Conservation (phyloP, 768 basidiomycete genomes). For the Kwoniella dendrophila region DNA sequence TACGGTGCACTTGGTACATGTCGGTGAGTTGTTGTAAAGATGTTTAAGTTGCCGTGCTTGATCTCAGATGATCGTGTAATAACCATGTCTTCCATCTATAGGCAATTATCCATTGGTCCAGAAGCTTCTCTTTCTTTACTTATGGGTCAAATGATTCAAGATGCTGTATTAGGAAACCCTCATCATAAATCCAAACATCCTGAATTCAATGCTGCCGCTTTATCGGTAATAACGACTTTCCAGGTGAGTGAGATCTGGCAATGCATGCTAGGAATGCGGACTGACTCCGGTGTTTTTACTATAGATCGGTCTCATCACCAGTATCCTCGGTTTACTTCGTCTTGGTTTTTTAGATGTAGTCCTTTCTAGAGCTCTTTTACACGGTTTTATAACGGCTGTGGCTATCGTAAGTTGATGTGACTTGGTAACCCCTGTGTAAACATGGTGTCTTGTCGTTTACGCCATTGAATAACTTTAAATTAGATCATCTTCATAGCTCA, state of each 20-base stretch:
- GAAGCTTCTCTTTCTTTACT: slow-evolving; percentile 86
- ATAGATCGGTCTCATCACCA: slow-evolving; percentile 81
- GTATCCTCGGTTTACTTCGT: slow-evolving; percentile 80
- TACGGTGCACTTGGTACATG: slow-evolving; percentile 88
- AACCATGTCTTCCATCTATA: slow-evolving; percentile 9
- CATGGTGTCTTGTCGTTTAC: neutral
- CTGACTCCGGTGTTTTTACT: neutral
- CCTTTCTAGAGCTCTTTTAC: slow-evolving; percentile 79
- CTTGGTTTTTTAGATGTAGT: slow-evolving; percentile 93
- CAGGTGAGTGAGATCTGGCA: slow-evolving; percentile 62
- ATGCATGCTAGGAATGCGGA: neutral
- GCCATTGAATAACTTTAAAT: slow-evolving; percentile 51
- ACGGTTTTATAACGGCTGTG: slow-evolving; percentile 84
- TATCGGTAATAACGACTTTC: slow-evolving; percentile 79
- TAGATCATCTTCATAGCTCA: slow-evolving; percentile 71
- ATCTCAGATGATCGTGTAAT: neutral
- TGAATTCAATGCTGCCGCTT: slow-evolving; percentile 65
- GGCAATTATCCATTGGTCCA: slow-evolving; percentile 62
- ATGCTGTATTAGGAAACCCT: slow-evolving; percentile 63
- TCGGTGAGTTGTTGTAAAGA: slow-evolving; percentile 56
- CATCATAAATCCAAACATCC: slow-evolving; percentile 58
- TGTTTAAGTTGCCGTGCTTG: neutral
- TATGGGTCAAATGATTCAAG: slow-evolving; percentile 80
- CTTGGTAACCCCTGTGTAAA: too few relatives aligned
- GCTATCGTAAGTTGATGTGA: slow-evolving; percentile 36